A percentile compares a stretch with the other conserved stretches of the same genome.
These are phyloP conservation scores for Pichia sp. DNA, from an alignment of 1,139 yeast species.

Conservation along the genomic window DNA sequence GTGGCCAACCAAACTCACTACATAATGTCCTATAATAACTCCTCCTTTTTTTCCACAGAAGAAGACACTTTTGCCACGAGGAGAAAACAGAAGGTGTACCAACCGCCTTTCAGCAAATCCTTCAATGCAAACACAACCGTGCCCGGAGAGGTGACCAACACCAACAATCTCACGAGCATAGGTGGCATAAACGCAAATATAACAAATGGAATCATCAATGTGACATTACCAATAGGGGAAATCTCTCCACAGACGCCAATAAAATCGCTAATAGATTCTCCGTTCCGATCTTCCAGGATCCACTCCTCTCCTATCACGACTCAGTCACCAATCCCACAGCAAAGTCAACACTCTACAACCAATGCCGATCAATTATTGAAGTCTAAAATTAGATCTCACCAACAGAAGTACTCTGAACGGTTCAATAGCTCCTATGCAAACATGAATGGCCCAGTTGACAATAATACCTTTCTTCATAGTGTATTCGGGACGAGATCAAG, in stretches of 20 bases:
- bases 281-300: slow-evolving; percentile 20
- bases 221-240: background rate
- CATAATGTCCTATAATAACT: too few species aligned
- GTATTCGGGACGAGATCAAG: slow-evolving; percentile 20
- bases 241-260: slow-evolving; percentile 17
- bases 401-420: slow-evolving; percentile 5
- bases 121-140: too few species aligned
- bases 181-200: background rate
- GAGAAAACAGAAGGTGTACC: too few species aligned
- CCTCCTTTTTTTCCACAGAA: too few species aligned
- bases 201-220: background rate
- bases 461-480: slow-evolving; percentile 17
- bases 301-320: too few species aligned
- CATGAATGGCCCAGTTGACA: background rate
- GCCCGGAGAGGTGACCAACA: too few species aligned
- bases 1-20: too few species aligned
- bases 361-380: slow-evolving; percentile 13
- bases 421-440: slow-evolving; percentile 1
- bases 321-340: too few species aligned
- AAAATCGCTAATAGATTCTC: slow-evolving; percentile 25
- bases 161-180: too few species aligned
- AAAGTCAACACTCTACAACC: too few species aligned
- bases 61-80: too few species aligned
- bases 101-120: too few species aligned
- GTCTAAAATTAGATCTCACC: slow-evolving; percentile 17